Base-by-base conservation (phyloP, 495 filamentous ascomycete species). In the Corynascus novoguineensis region DNA sequence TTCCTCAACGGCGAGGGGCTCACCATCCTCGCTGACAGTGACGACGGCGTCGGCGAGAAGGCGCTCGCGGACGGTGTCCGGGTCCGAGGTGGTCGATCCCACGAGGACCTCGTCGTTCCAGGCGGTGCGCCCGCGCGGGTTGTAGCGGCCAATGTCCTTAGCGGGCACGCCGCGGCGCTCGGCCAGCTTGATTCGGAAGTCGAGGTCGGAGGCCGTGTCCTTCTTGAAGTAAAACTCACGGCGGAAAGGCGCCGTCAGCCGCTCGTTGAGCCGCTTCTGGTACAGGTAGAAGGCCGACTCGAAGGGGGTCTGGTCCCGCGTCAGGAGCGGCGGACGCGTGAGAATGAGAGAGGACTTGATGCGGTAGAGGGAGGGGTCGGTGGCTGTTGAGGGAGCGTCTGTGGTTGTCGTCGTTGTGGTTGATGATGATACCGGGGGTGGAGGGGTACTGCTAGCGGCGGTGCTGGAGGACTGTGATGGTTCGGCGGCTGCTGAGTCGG, bases 211-310 rank as follows among this genome's bases (percentile, higher is more conserved):
- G 0, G 90, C 85, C 0, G 92, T 95, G 63, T 86, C 90, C 60
- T 85, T 86, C 78, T 95, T 95, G 86, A 90, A 95, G 81, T 95
- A 99, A 73, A 97, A 93, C 69, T 88, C 90, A 50, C 87, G 83
- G 17, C 86, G 87, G 76, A 99, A 99, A 2, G 92, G 92, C 9
- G 92, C 79, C 11, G 84, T 83, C 29, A 96, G 78, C 11, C 93
- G 90, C 76, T 99, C 93, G 72, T 99, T 96, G 51, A 99, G 80
- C 12, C 93, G 90, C 58, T 89, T 89, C 74, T 99, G 93, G 77
- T 99, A 99, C 70, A 97, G 89, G 77, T 85, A 93, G 76, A 82
- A 97, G 50, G 92, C 78, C 69, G 89, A 86, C 72, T 99, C 93
- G 71, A 99, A 97, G 12, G 87, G 78, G 31, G 85, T 86, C 17